A percentile compares a stretch with the other conserved stretches of the same genome.
Conservation (phyloP, 352 stramenopile species). For the Phytopythium sindhum region DNA sequence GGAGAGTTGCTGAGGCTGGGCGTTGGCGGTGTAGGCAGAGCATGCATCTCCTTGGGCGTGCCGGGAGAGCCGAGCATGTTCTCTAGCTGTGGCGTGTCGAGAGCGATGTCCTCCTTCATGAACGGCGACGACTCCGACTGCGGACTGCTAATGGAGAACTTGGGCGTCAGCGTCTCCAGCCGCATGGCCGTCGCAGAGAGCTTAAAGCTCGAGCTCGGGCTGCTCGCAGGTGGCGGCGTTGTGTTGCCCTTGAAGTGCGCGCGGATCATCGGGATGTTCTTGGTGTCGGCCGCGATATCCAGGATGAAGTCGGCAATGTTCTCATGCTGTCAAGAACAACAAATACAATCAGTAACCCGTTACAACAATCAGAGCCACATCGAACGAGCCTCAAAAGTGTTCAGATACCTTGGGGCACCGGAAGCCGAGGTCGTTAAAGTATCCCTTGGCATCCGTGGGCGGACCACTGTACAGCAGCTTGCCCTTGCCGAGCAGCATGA, state of each 20-base stretch:
- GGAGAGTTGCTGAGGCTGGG: slow-evolving; percentile 1
- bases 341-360: slow-evolving; percentile 7
- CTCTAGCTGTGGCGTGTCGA: slow-evolving; percentile 44
- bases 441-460: slow-evolving; percentile 39
- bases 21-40: slow-evolving; percentile 15
- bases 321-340: slow-evolving; percentile 36
- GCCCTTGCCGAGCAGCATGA: slow-evolving; percentile 88
- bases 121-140: slow-evolving; percentile 52
- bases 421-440: slow-evolving; percentile 68
- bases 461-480: slow-evolving; percentile 62
- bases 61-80: slow-evolving; percentile 28
- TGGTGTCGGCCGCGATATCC: slow-evolving; percentile 60
- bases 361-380: background rate
- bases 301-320: slow-evolving; percentile 84
- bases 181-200: slow-evolving; percentile 1
- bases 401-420: slow-evolving; percentile 50
- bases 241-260: slow-evolving; percentile 38
- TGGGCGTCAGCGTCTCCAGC: slow-evolving; percentile 16
- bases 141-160: slow-evolving; percentile 30
- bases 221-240: slow-evolving; percentile 9
- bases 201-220: background rate
- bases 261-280: slow-evolving; percentile 60
- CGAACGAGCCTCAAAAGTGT: background rate
- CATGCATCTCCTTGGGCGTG: slow-evolving; percentile 13
- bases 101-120: slow-evolving; percentile 40